Evolutionary conservation across 495 filamentous ascomycete genomes (phyloP).

Genomic region (Tuber aestivum): DNA sequence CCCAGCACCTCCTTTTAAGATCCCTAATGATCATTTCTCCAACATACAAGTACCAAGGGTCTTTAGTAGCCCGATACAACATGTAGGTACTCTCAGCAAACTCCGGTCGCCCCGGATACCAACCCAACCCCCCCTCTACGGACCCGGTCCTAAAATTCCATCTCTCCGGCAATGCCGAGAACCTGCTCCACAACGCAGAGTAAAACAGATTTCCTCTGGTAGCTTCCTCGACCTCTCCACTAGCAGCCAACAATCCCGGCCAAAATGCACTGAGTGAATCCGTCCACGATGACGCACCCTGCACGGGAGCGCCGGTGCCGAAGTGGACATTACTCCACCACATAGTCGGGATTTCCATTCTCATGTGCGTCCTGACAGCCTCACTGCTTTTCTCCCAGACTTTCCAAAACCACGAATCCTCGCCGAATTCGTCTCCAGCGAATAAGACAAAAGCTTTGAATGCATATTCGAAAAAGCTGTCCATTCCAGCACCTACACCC

Average conservation of each 20-base stretch:
- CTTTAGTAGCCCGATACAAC: constrained; percentile 82
- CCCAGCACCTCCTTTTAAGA: constrained; percentile 84
- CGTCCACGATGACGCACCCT: constrained; percentile 59
- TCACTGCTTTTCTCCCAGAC: constrained; percentile 82
- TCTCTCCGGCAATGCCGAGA: constrained; percentile 83
- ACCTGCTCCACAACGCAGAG: constrained; percentile 89
- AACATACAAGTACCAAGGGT: constrained; percentile 93
- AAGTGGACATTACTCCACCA: constrained; percentile 89
- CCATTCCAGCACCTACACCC: constrained; percentile 90
- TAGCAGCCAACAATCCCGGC: constrained; percentile 78
- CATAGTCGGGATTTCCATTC: constrained; percentile 65
- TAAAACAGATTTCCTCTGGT: constrained; percentile 81
- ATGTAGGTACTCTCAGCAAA: constrained; percentile 95
- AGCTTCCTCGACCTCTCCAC: constrained; percentile 84
- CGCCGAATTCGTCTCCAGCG: constrained; percentile 65
- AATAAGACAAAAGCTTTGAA: constrained; percentile 87
- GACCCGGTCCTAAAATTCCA: constrained; percentile 83
- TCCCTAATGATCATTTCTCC: constrained; percentile 93
- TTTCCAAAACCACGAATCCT: constrained; percentile 67
- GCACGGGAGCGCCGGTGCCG: constrained; percentile 63
- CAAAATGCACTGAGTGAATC: constrained; percentile 94
- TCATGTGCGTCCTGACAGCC: constrained; percentile 81
- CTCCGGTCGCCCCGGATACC: constrained; percentile 93
- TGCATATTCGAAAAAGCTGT: constrained; percentile 98
- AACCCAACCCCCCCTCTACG: constrained; percentile 78